Percentiles rank a stretch among this genome's conserved stretches.
Conservation (phyloP, 306 rosid species). For the Datisca glomerata region DNA sequence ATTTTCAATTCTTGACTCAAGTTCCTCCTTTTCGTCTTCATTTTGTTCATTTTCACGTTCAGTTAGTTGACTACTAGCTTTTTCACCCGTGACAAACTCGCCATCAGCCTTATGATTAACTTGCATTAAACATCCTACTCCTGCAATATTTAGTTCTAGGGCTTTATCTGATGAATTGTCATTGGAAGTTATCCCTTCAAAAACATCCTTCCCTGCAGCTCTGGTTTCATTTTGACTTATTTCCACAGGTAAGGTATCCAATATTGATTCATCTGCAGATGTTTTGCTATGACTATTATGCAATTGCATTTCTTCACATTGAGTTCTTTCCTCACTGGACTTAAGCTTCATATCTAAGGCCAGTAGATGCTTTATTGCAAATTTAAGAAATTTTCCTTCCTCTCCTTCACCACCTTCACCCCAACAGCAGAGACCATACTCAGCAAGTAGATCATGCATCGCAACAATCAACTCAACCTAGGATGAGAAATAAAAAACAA, state of each 20-base stretch:
- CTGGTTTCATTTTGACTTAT: conserved; percentile 32
- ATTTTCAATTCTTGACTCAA: conserved; percentile 66
- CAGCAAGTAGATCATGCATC: conserved; percentile 88
- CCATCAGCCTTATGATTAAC: conserved; percentile 31
- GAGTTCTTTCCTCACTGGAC: conserved; percentile 41
- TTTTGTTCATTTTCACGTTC: conserved; percentile 48
- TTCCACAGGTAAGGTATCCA: conserved; percentile 27
- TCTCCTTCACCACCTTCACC: conserved; percentile 71
- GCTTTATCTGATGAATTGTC: conserved; percentile 25
- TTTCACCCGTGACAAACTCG: conserved; percentile 30
- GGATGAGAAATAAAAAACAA: conserved; percentile 12
- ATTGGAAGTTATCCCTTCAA: conserved; percentile 29
- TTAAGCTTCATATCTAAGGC: conserved; percentile 88
- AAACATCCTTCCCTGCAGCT: conserved; percentile 28
- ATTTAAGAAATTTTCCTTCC: conserved; percentile 89
- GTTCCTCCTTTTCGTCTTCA: conserved; percentile 90
- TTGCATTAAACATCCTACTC: conserved; percentile 30
- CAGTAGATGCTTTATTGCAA: conserved; percentile 89
- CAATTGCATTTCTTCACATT: conserved; percentile 32
- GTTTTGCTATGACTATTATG: conserved; percentile 31
- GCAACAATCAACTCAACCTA: conserved; percentile 95
- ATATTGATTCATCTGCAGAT: conserved; percentile 34
- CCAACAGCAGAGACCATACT: conserved; percentile 86
- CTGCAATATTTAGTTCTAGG: conserved; percentile 31
- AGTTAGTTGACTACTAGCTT: conserved; percentile 28